Evolutionary conservation across 768 basidiomycete genomes (phyloP), one percentile per base, ranked within the genome.

Genomic region (Rhodosporidiobolus odoratus): DNA sequence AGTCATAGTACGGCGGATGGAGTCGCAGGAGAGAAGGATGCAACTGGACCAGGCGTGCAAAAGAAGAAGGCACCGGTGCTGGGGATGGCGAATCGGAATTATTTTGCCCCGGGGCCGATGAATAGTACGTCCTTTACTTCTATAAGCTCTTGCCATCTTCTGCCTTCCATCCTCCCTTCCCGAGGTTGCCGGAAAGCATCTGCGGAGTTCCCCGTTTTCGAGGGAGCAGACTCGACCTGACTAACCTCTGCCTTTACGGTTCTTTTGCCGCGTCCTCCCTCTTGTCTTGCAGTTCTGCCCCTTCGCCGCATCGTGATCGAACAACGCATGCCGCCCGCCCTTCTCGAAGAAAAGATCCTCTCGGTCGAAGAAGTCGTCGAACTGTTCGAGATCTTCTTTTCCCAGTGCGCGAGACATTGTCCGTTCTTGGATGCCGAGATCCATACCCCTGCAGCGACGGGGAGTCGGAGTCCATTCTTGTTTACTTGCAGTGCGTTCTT

Each of bases 371-470:
- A 98, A 77, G 94, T 97, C 48, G 86, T 92, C 27, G 89, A 87
- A 7, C 82, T 98, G 65, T 98, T 98, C 81, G 84, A 90, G 78
- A 91, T 97, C 66, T 80, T 76, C 74, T 80, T 80, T 71, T 43
- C 56, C 38, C 62, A 58, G 21, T 64, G 68, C 32, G 32, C 56
- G 32, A 58, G 59, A 0, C 52, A 92, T 73, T 87, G 87, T 65
- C 88, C 88, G 64, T 81, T 97, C 58, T 81, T 99, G 58, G 91
- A 95, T 75, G 84, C 85, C 50, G 86, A 89, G 58, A 93, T 95
- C 80, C 96, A 98, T 79, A 96, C 95, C 0, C 93, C 95, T 1
- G 86, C 91, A 5, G 85, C 96, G 45, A 91, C 97, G 23, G 94
- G 94, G 77, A 92, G 91, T 35, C 87, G 96, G 32, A 93, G 91